These are phyloP conservation scores for rapeseed (Brassica napus) DNA, from an alignment of 345 rosid species.

Conservation along the genomic window DNA sequence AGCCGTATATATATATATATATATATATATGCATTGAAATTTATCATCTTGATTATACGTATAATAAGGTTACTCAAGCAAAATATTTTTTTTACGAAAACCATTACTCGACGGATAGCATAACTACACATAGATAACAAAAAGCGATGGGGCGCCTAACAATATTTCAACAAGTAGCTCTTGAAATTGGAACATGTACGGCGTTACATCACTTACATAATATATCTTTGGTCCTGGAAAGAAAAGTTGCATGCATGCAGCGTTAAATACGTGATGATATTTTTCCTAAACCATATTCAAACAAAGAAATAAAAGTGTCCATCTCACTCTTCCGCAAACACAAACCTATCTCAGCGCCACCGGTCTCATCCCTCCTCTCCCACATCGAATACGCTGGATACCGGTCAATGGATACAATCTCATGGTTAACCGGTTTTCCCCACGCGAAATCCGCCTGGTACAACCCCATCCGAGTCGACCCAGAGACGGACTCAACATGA, in stretches of 20 bases:
- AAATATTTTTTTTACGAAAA: no score
- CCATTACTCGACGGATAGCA: background rate
- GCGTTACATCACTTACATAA: background rate
- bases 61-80: no score
- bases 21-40: no score
- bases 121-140: background rate
- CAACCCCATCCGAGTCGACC: constrained; percentile 28
- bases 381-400: constrained; percentile 16
- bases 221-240: background rate
- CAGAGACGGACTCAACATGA: constrained; percentile 16
- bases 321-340: constrained; percentile 9
- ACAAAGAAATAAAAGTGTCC: constrained; percentile 19
- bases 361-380: constrained; percentile 22
- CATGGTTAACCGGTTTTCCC: constrained; percentile 26
- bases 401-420: constrained; percentile 24
- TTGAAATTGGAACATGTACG: background rate
- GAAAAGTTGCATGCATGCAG: background rate
- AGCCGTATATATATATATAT: background rate
- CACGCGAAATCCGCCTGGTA: constrained; percentile 33
- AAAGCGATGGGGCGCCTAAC: background rate
- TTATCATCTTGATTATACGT: no score
- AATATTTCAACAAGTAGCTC: no score
- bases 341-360: constrained; percentile 28
- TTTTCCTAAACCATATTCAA: constrained; percentile 9
- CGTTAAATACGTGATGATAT: background rate